Conservation (phyloP, 1,139 yeast species). For the Candida smagusa region DNA sequence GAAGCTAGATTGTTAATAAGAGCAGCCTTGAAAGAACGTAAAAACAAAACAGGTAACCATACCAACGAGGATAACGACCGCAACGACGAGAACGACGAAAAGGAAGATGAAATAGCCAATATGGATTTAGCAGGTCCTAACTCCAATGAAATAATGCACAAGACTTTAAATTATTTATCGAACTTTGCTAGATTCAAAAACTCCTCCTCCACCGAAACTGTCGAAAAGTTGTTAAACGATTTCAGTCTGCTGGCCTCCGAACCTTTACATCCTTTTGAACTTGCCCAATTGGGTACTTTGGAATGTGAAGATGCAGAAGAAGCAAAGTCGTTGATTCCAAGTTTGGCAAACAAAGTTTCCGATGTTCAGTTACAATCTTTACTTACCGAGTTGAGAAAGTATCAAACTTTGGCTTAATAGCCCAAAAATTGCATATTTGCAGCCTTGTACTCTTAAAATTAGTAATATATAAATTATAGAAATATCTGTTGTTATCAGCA, state of each 20-base stretch:
- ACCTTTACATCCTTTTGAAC: constrained; percentile 89
- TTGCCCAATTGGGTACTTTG: constrained; percentile 90
- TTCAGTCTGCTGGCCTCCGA: constrained; percentile 57
- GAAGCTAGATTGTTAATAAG: constrained; percentile 88
- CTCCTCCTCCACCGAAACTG: constrained; percentile 90
- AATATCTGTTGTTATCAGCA: too few species aligned
- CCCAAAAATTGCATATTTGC: too few species aligned
- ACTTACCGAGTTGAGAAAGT: constrained; percentile 78
- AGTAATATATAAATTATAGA: too few species aligned
- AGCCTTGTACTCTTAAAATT: too few species aligned
- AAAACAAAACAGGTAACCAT: constrained; percentile 35
- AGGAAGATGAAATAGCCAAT: constrained; percentile 63
- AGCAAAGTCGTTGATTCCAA: constrained; percentile 91
- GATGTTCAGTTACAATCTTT: constrained; percentile 86
- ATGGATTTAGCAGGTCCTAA: constrained; percentile 67
- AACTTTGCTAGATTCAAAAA: constrained; percentile 88
- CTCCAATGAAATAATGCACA: constrained; percentile 72
- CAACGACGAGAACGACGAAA: constrained; percentile 38
- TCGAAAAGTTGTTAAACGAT: constrained; percentile 74
- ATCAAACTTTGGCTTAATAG: constrained; percentile 37
- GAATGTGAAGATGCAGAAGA: constrained; percentile 98
- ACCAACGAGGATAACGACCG: constrained; percentile 19
- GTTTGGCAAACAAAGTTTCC: constrained; percentile 73
- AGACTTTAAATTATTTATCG: constrained; percentile 84
- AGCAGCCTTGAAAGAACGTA: constrained; percentile 83